Evolutionary conservation across 179 eudicot genomes (phyloP), one percentile per base, ranked within the genome.

Genomic region (Silene vulgaris): DNA sequence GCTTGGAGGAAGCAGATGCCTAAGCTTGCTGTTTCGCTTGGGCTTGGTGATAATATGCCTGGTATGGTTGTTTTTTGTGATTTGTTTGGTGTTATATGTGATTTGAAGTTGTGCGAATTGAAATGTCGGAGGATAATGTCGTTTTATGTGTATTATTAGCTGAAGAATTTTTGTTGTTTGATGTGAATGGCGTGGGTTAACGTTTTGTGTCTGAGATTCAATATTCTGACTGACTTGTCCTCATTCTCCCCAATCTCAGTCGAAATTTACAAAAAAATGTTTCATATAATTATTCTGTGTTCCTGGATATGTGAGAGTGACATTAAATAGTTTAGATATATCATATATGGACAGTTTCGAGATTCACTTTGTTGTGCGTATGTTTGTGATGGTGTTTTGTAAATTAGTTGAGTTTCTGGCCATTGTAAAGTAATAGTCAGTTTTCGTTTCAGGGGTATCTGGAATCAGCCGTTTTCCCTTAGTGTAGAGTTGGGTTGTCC

Each of bases 1-100:
- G 99, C 99, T 78, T 92, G 99, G 97, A 77, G 99, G 85, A 95
- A 92, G 82, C 99, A 95, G 84, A 95, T 92, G 99, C 99, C 99
- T 9, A 95, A 89, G 80, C 97, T 95, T 48, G 99, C 99, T 68
- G 87, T 95, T 64, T 89, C 97, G 2, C 97, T 95, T 66, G 99
- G 99, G 3, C 82, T 92, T 50, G 89, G 86, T 59, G 90, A 90
- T 79, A 84, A 87, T 71, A 95, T 95, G 99, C 96, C 99, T 71
- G 99, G 99, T 95, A 89, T 71, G 79, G 50, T 32, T 5, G 3
- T 0, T 28, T 6, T 54, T 45, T 37, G 0, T 5, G n/a, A 7
- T 20, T 72, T 56, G 61, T 68, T 8, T 66, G 20, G 48, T 11
- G 48, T 32, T 66, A 66, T 69, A 4, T 70, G 62, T 50, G 74